Evolutionary conservation across 805 yeast species (phyloP).

Genomic region (Vanderwaltozyma yarrowii): DNA sequence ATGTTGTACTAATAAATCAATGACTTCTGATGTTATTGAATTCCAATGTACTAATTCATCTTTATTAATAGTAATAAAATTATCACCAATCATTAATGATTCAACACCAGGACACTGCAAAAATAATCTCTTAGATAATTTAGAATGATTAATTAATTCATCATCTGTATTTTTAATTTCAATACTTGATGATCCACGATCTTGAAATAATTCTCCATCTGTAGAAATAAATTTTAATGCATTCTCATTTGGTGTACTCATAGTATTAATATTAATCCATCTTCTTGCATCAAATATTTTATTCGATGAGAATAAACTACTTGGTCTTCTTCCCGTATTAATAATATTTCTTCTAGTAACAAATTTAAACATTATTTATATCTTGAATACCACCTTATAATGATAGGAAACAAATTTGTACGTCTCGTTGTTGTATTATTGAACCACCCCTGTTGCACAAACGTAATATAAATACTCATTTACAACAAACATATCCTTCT

Average conservation of each 20-base stretch:
- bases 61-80: conserved; percentile 64
- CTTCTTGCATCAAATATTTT: conserved; percentile 3
- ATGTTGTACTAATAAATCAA: conserved; percentile 26
- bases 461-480: too few relatives aligned
- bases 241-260: conserved; percentile 65
- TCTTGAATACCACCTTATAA: too few relatives aligned
- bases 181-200: conserved; percentile 24
- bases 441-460: too few relatives aligned
- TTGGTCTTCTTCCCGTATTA: too few relatives aligned
- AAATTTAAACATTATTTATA: too few relatives aligned
- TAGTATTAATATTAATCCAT: conserved; percentile 30
- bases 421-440: too few relatives aligned
- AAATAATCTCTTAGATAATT: conserved; percentile 51
- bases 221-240: conserved; percentile 53
- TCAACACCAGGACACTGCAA: conserved; percentile 42
- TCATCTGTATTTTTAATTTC: conserved; percentile 27
- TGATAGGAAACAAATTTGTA: too few relatives aligned
- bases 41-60: conserved; percentile 62
- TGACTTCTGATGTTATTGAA: conserved; percentile 54
- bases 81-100: conserved; percentile 63
- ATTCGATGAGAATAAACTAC: too few relatives aligned
- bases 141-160: conserved; percentile 37
- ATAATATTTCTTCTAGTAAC: too few relatives aligned
- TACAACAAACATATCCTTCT: too few relatives aligned
- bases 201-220: conserved; percentile 28